Evolutionary conservation across 164 flowering plant genomes (phyloP), one percentile per base, ranked within the genome.

Genomic region (Paratinospora sagittata): DNA sequence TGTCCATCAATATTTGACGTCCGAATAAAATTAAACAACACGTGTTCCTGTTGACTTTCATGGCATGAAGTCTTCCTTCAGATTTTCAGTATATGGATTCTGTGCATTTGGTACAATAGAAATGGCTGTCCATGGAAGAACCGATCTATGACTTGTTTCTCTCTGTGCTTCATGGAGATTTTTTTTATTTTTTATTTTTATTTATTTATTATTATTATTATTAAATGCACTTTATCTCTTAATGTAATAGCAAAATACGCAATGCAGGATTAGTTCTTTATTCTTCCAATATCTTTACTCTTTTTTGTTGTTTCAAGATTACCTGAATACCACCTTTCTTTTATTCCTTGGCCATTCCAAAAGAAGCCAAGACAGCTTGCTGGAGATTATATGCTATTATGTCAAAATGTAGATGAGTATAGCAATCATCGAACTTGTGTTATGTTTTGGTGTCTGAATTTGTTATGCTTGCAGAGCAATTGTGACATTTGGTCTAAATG

Each of bases 401-500:
- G 30, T n/a, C 19, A 27, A 45, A 33, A 19, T 23, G 8, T 23
- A 34, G 27, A 27, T 12, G 16, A 67, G n/a, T 16, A 13, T 55
- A 16, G 27, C 63, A 24, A 26, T 63, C 36, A 62, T 30, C 24
- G 43, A 21, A 63, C 19, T 52, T 6, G 5, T 6, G 6, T 52
- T 52, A 21, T 36, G n/a, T 61, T 27, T 45, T 71, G 43, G 4
- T 65, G 14, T 72, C 8, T 12, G 41, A 14, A 69, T 76, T n/a
- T n/a, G 61, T 68, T 73, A 17, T 68, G 61, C 21, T 73, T 82
- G 77, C 84, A 94, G 98, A 75, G 92, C 85, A 33, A 63, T 86
- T 63, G 72, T 94, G 70, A 94, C 96, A 23, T 94, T 94, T 78
- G 89, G 98, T 65, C 81, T 94, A 77, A 94, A 94, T 82, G 98